Conservation (phyloP, 148 eudicot genomes). For the Bassia scoparia region DNA sequence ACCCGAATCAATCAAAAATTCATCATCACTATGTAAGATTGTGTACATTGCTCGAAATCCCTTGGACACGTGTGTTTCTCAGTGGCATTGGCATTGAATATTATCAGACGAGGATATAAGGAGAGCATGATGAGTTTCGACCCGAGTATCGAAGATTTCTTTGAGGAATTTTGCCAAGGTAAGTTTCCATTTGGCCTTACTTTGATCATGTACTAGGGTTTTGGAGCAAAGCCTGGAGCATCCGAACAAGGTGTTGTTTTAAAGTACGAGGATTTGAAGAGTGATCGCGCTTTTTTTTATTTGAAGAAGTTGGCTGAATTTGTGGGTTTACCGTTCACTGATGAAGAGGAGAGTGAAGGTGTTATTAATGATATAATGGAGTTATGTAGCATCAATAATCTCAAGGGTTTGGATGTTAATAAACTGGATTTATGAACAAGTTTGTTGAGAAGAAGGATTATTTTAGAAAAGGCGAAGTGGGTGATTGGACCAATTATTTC, state of each 20-base stretch:
- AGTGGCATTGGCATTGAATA: no score
- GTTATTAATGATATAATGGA: conserved; percentile 10
- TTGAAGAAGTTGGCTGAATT: conserved; percentile 29
- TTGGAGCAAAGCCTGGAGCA: conserved; percentile 30
- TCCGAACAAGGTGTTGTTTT: conserved; percentile 25
- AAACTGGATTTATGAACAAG: conserved; percentile 8
- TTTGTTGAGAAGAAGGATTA: conserved; percentile 2
- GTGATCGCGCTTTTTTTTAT: neutral
- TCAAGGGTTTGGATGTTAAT: conserved; percentile 31
- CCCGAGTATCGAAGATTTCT: neutral
- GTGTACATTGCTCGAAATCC: conserved; percentile 25
- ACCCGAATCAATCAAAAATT: conserved; percentile 9
- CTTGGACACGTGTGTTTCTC: conserved; percentile 4
- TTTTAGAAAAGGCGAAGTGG: conserved; percentile 26
- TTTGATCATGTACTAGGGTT: conserved; percentile 32
- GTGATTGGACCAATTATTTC: no score
- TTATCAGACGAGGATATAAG: no score
- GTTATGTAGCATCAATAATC: conserved; percentile 24
- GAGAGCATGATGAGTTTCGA: no score
- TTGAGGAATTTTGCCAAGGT: conserved; percentile 25
- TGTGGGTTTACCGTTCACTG: conserved; percentile 28
- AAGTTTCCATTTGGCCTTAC: conserved; percentile 21
- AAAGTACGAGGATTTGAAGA: conserved; percentile 28
- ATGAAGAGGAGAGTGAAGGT: conserved; percentile 21
- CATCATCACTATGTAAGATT: no score